phyloP scores from a whole-genome alignment of 2,329 filamentous ascomycete species.

The Calonectria crousiana region DNA sequence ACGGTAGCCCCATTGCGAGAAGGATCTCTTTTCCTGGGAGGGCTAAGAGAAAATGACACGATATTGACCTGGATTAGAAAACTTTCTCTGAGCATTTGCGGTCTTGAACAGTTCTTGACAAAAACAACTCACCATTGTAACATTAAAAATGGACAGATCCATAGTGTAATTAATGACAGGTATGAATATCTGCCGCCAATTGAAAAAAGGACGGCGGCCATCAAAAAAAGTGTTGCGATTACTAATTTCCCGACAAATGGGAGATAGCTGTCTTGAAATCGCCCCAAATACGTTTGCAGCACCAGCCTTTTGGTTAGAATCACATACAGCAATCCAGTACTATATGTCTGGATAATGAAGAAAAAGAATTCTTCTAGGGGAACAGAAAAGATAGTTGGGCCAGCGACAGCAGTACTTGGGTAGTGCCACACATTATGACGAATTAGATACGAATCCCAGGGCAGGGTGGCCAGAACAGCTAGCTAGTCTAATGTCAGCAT shows the following conservation, averaged over 20 bases:
- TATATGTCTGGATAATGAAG: conserved; percentile 82
- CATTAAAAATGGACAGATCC: background rate
- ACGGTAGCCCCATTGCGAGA: conserved; percentile 72
- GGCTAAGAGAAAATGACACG: conserved; percentile 72
- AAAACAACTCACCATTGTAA: background rate
- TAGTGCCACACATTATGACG: conserved; percentile 78
- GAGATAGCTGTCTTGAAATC: background rate
- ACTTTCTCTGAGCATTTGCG: background rate
- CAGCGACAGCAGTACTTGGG: conserved; percentile 73
- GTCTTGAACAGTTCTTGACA: background rate
- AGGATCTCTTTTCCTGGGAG: conserved; percentile 70
- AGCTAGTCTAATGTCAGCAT: conserved; percentile 19
- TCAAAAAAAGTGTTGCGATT: background rate
- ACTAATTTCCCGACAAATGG: background rate
- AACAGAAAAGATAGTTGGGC: conserved; percentile 72
- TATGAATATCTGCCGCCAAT: background rate
- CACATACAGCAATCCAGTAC: conserved; percentile 76
- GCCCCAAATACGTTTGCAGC: conserved; percentile 23
- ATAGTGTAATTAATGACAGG: background rate
- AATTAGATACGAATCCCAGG: conserved; percentile 84
- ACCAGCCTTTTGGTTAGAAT: conserved; percentile 75
- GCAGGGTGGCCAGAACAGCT: conserved; percentile 76
- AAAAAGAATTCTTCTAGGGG: conserved; percentile 82
- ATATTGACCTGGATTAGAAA: conserved; percentile 66
- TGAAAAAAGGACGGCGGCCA: background rate